Conservation (phyloP, 768 basidiomycete genomes). For the Tulasnella sp. region DNA sequence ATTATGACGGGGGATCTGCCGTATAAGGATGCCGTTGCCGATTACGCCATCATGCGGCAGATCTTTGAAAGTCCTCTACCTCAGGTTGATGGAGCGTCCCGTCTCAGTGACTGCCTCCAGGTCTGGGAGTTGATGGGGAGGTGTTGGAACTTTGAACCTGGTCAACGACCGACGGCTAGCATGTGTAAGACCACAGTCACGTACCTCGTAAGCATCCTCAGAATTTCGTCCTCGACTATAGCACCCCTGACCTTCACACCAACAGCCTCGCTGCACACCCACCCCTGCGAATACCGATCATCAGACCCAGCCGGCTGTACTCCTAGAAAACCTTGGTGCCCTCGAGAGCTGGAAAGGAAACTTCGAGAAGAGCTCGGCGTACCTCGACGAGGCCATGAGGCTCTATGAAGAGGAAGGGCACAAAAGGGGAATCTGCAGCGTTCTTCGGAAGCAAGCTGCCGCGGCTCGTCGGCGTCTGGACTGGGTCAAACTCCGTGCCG, state of each 20-base stretch:
- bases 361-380: background rate
- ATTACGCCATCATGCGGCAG: background rate
- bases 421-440: background rate
- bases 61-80: conserved; percentile 2
- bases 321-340: background rate
- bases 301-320: background rate
- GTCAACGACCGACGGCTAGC: background rate
- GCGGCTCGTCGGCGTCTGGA: background rate
- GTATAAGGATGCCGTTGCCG: background rate
- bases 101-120: background rate
- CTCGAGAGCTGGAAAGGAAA: conserved; percentile 6
- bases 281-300: background rate
- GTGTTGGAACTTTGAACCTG: background rate
- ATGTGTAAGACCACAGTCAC: conserved; percentile 1
- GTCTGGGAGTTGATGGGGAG: background rate
- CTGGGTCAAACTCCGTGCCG: background rate
- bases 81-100: background rate
- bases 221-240: background rate
- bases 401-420: background rate
- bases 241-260: background rate
- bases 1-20: background rate
- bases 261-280: background rate
- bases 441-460: background rate
- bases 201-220: background rate
- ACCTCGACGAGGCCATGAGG: background rate